Evolutionary conservation across 2,329 filamentous ascomycete species (phyloP).

Genomic region (Lachnellula subtilissima): DNA sequence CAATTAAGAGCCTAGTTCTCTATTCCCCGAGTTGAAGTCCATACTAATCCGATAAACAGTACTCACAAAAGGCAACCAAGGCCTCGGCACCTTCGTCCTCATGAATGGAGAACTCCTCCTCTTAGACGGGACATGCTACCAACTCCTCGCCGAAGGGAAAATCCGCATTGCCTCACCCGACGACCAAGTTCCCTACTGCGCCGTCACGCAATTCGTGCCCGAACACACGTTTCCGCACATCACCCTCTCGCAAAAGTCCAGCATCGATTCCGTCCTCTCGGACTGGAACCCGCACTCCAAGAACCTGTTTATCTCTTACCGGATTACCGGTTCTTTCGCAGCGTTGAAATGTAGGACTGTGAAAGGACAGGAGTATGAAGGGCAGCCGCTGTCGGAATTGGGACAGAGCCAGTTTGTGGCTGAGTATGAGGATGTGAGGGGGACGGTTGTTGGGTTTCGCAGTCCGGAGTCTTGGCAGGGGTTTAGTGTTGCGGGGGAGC

Average conservation of each 20-base stretch:
- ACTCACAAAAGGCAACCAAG: conserved; percentile 43
- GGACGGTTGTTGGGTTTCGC: conserved; percentile 40
- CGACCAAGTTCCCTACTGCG: conserved; percentile 37
- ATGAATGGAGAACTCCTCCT: conserved; percentile 42
- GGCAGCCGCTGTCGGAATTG: conserved; percentile 31
- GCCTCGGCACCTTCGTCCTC: conserved; percentile 42
- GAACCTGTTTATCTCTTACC: conserved; percentile 30
- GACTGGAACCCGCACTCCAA: conserved; percentile 13
- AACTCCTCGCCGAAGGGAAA: conserved; percentile 36
- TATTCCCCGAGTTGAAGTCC: too few species aligned
- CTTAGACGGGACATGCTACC: conserved; percentile 38
- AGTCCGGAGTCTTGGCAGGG: conserved; percentile 14
- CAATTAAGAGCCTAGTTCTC: too few species aligned
- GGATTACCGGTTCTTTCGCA: conserved; percentile 25
- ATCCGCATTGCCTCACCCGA: conserved; percentile 30
- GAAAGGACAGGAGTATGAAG: conserved; percentile 28
- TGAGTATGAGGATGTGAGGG: conserved; percentile 33
- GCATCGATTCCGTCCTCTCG: not conserved
- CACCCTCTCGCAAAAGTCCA: conserved; percentile 18
- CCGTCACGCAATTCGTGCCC: conserved; percentile 30
- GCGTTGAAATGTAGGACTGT: conserved; percentile 28
- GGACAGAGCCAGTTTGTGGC: conserved; percentile 38
- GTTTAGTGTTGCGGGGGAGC: conserved; percentile 15
- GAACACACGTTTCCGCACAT: conserved; percentile 15
- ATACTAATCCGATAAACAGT: conserved; percentile 30